phyloP scores from a whole-genome alignment of 208 protist species.

The Wallacemonas collosoma region DNA sequence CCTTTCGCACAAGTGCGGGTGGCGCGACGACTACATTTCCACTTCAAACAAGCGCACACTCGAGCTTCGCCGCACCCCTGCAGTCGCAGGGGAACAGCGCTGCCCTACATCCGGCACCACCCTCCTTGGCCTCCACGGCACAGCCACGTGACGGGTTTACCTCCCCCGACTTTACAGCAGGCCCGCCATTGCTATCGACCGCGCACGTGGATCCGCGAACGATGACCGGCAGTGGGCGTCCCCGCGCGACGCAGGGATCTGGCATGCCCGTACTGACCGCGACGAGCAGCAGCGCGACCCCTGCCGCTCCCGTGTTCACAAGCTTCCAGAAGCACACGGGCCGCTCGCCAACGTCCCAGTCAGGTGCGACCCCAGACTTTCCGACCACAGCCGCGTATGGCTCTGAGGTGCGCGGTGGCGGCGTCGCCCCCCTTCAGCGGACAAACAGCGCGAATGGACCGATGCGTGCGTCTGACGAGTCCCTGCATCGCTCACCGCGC shows the following conservation, averaged over 20 bases:
- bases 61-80: constrained; percentile 34
- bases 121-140: constrained; percentile 5
- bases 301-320: neutral
- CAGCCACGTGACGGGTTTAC: neutral
- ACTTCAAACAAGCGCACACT: constrained; percentile 23
- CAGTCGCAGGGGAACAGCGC: constrained; percentile 7
- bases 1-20: neutral
- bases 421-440: neutral
- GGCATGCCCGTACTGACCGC: neutral
- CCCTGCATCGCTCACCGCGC: neutral
- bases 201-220: neutral
- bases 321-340: constrained; percentile 8
- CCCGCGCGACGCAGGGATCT: neutral
- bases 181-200: neutral
- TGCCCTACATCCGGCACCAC: neutral
- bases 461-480: constrained; percentile 2
- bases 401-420: neutral
- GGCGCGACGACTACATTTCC: neutral
- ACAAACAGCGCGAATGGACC: constrained; percentile 1
- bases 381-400: no score
- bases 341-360: neutral
- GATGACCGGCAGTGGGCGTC: neutral
- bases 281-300: neutral
- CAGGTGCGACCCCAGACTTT: no score
- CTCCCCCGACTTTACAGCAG: constrained; percentile 1